These are phyloP conservation scores for Collybia sordida DNA, from an alignment of 768 basidiomycete species.

Conservation along the genomic window DNA sequence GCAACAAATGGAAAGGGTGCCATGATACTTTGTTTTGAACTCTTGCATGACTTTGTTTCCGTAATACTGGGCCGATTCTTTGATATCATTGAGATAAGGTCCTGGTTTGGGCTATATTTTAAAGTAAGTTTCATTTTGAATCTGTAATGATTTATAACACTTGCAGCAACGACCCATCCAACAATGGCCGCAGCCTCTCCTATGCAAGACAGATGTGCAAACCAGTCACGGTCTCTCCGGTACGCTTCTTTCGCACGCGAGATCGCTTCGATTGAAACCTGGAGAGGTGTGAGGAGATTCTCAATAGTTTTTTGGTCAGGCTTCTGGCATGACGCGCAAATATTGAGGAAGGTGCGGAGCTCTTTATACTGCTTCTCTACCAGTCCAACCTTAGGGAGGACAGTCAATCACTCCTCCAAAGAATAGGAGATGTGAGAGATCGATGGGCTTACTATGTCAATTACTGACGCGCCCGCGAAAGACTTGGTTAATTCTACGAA, in stretches of 20 bases:
- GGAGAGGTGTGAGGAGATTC: constrained; percentile 64
- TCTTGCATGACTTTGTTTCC: constrained; percentile 89
- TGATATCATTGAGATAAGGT: constrained; percentile 76
- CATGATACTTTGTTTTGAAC: constrained; percentile 79
- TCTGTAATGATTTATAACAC: constrained; percentile 23
- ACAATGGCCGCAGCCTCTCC: constrained; percentile 79
- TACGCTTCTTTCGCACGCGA: constrained; percentile 81
- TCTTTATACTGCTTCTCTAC: constrained; percentile 67
- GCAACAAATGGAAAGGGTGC: neutral
- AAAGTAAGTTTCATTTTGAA: neutral
- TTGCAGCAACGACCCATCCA: constrained; percentile 86
- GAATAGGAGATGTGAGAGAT: neutral
- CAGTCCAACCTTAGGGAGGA: constrained; percentile 53
- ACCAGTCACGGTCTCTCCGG: constrained; percentile 79
- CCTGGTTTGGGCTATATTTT: constrained; percentile 71
- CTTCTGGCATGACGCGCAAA: constrained; percentile 75
- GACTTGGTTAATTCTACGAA: constrained; percentile 50
- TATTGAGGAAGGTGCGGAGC: constrained; percentile 66
- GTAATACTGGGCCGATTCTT: constrained; percentile 86
- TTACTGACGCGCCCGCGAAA: no score
- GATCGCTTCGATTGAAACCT: constrained; percentile 71
- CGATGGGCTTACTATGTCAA: no score
- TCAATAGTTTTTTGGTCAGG: constrained; percentile 64
- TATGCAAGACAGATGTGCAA: constrained; percentile 76
- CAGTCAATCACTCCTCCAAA: neutral